phyloP scores from a whole-genome alignment of 2,329 filamentous ascomycete species.

The Ambrosiella beaveri region DNA sequence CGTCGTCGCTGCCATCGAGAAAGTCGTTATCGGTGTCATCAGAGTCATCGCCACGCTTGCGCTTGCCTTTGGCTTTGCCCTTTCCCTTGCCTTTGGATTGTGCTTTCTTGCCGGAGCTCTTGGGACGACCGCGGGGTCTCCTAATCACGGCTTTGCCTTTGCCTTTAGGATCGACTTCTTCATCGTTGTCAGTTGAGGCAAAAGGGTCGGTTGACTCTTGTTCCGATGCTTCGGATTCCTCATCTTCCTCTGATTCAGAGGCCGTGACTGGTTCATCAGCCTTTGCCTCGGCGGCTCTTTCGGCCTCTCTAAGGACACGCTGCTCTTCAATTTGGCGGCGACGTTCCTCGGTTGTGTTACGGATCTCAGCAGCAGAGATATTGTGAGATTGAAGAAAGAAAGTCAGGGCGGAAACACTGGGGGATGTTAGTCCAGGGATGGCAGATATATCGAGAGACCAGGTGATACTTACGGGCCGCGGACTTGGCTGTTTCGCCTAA shows the following conservation, averaged over 20 bases:
- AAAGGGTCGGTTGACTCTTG: background rate
- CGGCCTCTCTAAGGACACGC: background rate
- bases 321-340: conserved; percentile 21
- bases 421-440: conserved; percentile 5
- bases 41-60: conserved; percentile 15
- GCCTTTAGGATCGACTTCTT: background rate
- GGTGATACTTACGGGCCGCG: conserved; percentile 10
- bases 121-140: background rate
- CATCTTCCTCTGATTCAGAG: background rate
- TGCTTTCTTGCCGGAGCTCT: background rate
- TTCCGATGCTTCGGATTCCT: background rate
- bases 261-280: background rate
- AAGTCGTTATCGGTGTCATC: conserved; percentile 34
- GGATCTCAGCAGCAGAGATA: conserved; percentile 45
- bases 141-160: background rate
- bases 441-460: conserved; percentile 39
- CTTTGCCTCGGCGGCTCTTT: conserved; percentile 3
- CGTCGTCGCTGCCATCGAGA: conserved; percentile 4
- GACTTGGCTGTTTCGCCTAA: background rate
- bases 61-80: conserved; percentile 1
- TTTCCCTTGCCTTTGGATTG: background rate
- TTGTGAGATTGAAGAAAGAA: conserved; percentile 51
- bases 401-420: conserved; percentile 35
- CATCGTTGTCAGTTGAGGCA: background rate
- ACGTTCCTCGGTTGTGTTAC: conserved; percentile 30